Conservation (phyloP, 1,139 yeast species). For the Suhomyces maxii region DNA sequence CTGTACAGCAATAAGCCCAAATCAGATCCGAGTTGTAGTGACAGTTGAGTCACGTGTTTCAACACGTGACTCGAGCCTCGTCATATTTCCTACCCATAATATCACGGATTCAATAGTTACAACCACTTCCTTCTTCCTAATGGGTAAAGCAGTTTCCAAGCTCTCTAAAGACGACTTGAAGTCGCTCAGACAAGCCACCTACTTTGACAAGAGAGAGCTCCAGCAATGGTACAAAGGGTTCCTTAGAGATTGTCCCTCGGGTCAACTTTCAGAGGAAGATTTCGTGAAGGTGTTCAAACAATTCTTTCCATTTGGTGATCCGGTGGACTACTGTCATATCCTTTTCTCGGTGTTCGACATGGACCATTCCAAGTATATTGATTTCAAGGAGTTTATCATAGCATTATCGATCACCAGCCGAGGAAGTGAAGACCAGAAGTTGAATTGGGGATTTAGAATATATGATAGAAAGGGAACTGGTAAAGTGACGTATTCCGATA, state of each 20-base stretch:
- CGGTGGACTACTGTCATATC: slow-evolving; percentile 84
- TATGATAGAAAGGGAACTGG: slow-evolving; percentile 86
- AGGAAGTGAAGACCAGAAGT: slow-evolving; percentile 83
- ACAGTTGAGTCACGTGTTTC: no score
- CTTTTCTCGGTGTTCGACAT: slow-evolving; percentile 88
- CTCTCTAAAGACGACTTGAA: slow-evolving; percentile 87
- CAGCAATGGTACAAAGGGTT: slow-evolving; percentile 99
- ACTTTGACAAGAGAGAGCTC: slow-evolving; percentile 88
- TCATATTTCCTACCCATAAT: not conserved
- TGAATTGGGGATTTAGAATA: slow-evolving; percentile 82
- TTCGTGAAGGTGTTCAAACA: slow-evolving; percentile 91
- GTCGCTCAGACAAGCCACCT: slow-evolving; percentile 80
- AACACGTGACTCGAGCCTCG: not conserved
- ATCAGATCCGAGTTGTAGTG: no score
- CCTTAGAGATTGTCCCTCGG: slow-evolving; percentile 88
- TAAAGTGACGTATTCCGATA: slow-evolving; percentile 68
- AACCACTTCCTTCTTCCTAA: slow-evolving; percentile 21
- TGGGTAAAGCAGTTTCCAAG: slow-evolving; percentile 97
- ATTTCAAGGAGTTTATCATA: slow-evolving; percentile 88
- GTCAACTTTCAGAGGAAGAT: slow-evolving; percentile 83
- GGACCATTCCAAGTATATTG: slow-evolving; percentile 78
- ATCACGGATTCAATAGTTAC: not conserved
- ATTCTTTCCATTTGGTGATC: slow-evolving; percentile 98
- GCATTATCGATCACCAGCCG: slow-evolving; percentile 87
- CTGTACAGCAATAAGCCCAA: no score